Percentiles rank a stretch among this genome's conserved stretches.
Evolutionary conservation across 768 basidiomycete genomes (phyloP).

Genomic region (Agaricus sinodeliciosus): DNA sequence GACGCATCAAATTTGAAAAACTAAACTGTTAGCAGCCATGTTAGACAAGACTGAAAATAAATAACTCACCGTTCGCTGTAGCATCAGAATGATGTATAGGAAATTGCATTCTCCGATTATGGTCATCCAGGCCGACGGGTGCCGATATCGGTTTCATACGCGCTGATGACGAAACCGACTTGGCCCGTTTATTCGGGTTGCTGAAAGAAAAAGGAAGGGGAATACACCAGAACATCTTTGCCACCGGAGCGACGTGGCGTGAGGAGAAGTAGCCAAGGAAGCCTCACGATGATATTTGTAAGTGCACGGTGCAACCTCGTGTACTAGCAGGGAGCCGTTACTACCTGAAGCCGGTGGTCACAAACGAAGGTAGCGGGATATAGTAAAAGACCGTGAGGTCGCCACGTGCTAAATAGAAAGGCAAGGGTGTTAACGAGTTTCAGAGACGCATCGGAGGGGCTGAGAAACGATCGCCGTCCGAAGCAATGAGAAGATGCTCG

Average conservation of each 20-base stretch:
- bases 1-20: background rate
- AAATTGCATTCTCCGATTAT: conserved; percentile 7
- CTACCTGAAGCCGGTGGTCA: background rate
- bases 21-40: background rate
- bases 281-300: conserved; percentile 9
- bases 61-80: conserved; percentile 12
- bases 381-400: background rate
- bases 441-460: background rate
- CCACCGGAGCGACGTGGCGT: conserved; percentile 13
- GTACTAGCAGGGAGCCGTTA: conserved; percentile 10
- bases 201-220: conserved; percentile 12
- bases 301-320: conserved; percentile 36
- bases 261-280: background rate
- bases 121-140: conserved; percentile 7
- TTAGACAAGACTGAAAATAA: background rate
- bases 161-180: conserved; percentile 13
- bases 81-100: conserved; percentile 12
- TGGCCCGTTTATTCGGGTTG: background rate
- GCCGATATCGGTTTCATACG: conserved; percentile 7
- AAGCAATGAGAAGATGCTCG: background rate
- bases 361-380: background rate
- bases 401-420: conserved; percentile 6
- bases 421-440: conserved; percentile 4
- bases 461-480: background rate
- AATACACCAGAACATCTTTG: conserved; percentile 27